Evolutionary conservation across 148 eudicot species (phyloP), one percentile per base, ranked within the genome.

Genomic region (Rhododendron griersonianum): DNA sequence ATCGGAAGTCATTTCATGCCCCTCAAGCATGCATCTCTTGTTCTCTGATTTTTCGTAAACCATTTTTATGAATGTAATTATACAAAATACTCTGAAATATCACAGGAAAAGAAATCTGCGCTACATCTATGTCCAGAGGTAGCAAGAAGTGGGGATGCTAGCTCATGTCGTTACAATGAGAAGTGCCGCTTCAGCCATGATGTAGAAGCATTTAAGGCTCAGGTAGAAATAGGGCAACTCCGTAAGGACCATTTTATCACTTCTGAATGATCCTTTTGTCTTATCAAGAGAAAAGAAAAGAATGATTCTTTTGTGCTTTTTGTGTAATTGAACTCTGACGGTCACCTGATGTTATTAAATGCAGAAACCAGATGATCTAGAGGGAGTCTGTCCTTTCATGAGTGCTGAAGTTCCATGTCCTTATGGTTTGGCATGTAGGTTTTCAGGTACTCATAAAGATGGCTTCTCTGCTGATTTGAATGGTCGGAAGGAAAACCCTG

Each of bases 111-210:
- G 83, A 91, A 91, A 84, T 92, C 98, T 57, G 89, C 88, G 18
- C 71, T 83, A 77, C 89, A 92, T 89, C 87, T 98, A 47, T 98
- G 99, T 88, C 93, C 98, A 0, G 91, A 81, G 88, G 90, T 98
- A 48, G 99, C 98, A 41, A 95, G 91, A 87, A 86, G 89, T 3
- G 99, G 92, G 84, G 91, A 92, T 83, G 88, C 80, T 82, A 88
- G 86, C 87, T 87, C 92, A 9, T 98, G 99, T 87, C 89, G 78
- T 11, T 95, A 93, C 87, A 90, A 88, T 14, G 94, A 92, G 7
- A 93, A 91, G 21, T 98, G 99, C 85, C 98, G 99, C 74, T 94
- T 91, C 78, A 94, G 95, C 91, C 99, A 98, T 86, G 98, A 98
- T 87, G 33, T 95, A 83, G 98, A 95, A 88, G 93, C 93, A 33